Evolutionary conservation across 1,284 basidiomycete genomes (phyloP).

Genomic region (Ceratobasidium sp.): DNA sequence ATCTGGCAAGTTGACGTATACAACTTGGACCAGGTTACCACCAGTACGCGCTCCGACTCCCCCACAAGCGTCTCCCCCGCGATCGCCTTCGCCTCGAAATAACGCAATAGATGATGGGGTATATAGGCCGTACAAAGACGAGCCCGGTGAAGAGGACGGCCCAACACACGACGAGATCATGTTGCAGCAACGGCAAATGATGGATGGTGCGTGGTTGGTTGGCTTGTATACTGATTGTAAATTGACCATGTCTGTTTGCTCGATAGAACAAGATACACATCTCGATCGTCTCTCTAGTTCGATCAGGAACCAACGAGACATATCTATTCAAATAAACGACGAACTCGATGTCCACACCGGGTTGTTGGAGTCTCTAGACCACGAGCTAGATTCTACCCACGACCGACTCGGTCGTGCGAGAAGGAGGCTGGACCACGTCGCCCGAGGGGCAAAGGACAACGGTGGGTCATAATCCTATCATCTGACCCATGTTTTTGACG

Average conservation of each 20-base stretch:
- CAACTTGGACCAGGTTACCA: slow-evolving; percentile 28
- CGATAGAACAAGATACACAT: slow-evolving; percentile 42
- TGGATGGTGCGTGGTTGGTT: slow-evolving; percentile 39
- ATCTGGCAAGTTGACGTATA: neutral
- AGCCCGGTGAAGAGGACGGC: slow-evolving; percentile 37
- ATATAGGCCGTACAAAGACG: slow-evolving; percentile 42
- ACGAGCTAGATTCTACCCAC: slow-evolving; percentile 40
- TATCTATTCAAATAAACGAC: slow-evolving; percentile 42
- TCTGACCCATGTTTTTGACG: too few relatives aligned
- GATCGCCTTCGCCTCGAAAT: slow-evolving; percentile 33
- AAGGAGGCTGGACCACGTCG: slow-evolving; percentile 40
- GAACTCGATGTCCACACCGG: slow-evolving; percentile 43
- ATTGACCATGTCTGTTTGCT: too few relatives aligned
- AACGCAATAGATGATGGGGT: slow-evolving; percentile 29
- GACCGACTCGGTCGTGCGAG: slow-evolving; percentile 39
- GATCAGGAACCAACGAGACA: slow-evolving; percentile 43
- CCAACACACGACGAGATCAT: slow-evolving; percentile 39
- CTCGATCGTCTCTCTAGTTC: slow-evolving; percentile 43
- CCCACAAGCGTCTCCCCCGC: slow-evolving; percentile 20
- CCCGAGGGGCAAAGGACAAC: slow-evolving; percentile 42
- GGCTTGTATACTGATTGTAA: too few relatives aligned
- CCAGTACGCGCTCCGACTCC: slow-evolving; percentile 21
- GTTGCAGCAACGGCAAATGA: slow-evolving; percentile 43
- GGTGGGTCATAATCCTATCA: too few relatives aligned
- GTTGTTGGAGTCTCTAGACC: slow-evolving; percentile 41